Conservation (phyloP, 768 basidiomycete genomes). For the Kwoniella europaea region DNA sequence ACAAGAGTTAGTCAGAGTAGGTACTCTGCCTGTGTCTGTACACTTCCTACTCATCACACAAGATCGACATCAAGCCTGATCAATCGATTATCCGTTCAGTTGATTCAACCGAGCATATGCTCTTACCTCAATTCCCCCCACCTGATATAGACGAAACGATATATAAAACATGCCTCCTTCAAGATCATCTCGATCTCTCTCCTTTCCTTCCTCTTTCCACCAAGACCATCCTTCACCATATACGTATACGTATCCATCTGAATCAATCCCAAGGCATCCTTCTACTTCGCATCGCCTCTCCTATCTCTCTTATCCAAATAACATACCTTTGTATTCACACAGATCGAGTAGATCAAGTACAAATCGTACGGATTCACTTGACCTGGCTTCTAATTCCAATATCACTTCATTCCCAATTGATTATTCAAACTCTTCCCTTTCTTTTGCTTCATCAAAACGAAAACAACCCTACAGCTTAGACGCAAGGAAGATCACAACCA, state of each 20-base stretch:
- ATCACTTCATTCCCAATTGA: background rate
- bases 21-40: background rate
- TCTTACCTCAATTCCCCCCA: background rate
- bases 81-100: background rate
- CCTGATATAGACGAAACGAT: background rate
- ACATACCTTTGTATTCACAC: conserved; percentile 15
- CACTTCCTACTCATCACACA: conserved; percentile 4
- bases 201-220: conserved; percentile 6
- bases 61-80: conserved; percentile 7
- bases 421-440: conserved; percentile 6
- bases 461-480: background rate
- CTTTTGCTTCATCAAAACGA: background rate
- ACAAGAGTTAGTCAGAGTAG: background rate
- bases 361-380: background rate
- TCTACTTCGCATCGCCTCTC: conserved; percentile 4
- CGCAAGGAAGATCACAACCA: background rate
- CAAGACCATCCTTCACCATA: conserved; percentile 9
- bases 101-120: background rate
- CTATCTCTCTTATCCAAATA: background rate
- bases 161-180: conserved; percentile 7
- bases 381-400: background rate
- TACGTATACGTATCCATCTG: background rate
- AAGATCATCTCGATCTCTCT: background rate
- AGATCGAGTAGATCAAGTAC: conserved; percentile 12
- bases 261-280: conserved; percentile 8